Conservation (phyloP, 1,284 basidiomycete genomes). For the Irpex lacteus region DNA sequence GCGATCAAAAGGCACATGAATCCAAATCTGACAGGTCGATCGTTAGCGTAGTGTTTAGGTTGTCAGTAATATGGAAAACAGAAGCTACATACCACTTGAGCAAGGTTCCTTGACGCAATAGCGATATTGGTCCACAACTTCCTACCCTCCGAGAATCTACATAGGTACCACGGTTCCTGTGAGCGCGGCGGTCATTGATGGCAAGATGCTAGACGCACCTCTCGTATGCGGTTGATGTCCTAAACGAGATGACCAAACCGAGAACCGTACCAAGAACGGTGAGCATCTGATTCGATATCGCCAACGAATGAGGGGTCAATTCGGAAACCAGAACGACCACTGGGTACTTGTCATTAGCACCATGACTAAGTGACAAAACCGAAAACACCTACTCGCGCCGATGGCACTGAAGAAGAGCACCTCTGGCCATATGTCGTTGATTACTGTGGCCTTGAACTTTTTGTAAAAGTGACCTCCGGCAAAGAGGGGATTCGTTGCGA, state of each 20-base stretch:
- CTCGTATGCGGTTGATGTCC: constrained; percentile 58
- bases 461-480: constrained; percentile 31
- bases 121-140: constrained; percentile 62
- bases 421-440: constrained; percentile 65
- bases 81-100: constrained; percentile 42
- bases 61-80: not conserved
- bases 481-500: constrained; percentile 28
- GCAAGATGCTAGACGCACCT: constrained; percentile 36
- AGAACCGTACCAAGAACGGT: constrained; percentile 42
- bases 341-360: constrained; percentile 21
- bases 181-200: not conserved
- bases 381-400: constrained; percentile 44
- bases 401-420: constrained; percentile 52
- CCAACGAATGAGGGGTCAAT: constrained; percentile 39
- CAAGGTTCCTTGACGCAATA: constrained; percentile 51
- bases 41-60: not conserved
- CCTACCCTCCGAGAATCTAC: constrained; percentile 57
- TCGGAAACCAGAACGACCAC: constrained; percentile 53
- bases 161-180: not conserved
- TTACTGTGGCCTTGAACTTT: constrained; percentile 58
- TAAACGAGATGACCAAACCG: constrained; percentile 39
- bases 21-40: constrained; percentile 47
- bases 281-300: constrained; percentile 40
- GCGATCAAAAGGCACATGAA: constrained; percentile 53
- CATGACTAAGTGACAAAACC: not conserved